Evolutionary conservation across 1,284 basidiomycete species (phyloP), one percentile per base, ranked within the genome.

Genomic region (Hemileia vastatrix): DNA sequence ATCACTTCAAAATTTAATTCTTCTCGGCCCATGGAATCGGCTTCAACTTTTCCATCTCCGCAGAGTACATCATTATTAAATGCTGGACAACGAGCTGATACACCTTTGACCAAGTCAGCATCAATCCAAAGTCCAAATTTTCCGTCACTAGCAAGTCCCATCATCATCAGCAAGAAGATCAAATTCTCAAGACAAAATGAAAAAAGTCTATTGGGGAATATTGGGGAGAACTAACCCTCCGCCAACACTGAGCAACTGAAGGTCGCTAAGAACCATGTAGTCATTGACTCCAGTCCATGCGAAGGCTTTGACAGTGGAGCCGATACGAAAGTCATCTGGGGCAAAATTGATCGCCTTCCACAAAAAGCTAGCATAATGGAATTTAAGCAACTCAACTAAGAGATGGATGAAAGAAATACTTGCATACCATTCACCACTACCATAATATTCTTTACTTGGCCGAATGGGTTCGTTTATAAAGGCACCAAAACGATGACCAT

Each of bases 111-210:
- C 18, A 98, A 83, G 0, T 83, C 81, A 0, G 85, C 83, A 72
- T 94, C 90, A n/a, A 98, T 78, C 77, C 91, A 90, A 4, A 98
- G 78, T 0, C 93, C 94, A 72, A 89, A 94, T 49, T 84, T 83
- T 0, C 89, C 90, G 59, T 90, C 89, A 3, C 88, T 90, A 68
- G 5, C 44, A 62, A 4, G 50, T 19, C 1, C 8, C 47, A 31
- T 19, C 33, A 45, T 44, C 19, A 59, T 54, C 4, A 50, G 45
- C 21, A 50, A 33, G 0, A 24, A 15, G 43, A 9, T 21, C 40
- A 27, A 48, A 61, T 21, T 24, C 24, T 13, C 23, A 27, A 33
- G 36, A 48, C 47, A 15, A 45, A 27, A 52, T 36, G 44, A 21
- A 47, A 50, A 47, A 15, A 49, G 54, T 11, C 52, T 24, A 4